Conservation (phyloP, 495 filamentous ascomycete species). For the Entonaema liquescens region DNA sequence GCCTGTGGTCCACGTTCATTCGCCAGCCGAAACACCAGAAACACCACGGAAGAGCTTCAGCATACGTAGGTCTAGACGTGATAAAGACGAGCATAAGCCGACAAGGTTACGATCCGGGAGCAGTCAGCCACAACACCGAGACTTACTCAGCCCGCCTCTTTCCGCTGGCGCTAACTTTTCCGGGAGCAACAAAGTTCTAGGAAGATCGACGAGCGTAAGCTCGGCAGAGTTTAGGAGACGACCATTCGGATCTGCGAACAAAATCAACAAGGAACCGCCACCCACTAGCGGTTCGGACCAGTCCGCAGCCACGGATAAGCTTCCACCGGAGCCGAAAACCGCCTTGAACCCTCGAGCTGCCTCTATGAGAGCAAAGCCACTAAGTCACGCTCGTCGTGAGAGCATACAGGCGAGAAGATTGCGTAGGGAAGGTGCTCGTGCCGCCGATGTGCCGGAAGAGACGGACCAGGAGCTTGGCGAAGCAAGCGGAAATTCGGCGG, state of each 20-base stretch:
- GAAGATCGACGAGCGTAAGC: slow-evolving; percentile 85
- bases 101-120: slow-evolving; percentile 64
- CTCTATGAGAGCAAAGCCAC: slow-evolving; percentile 82
- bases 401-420: slow-evolving; percentile 84
- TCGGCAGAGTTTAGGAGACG: slow-evolving; percentile 80
- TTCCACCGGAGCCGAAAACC: slow-evolving; percentile 44
- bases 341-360: slow-evolving; percentile 59
- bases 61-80: slow-evolving; percentile 73
- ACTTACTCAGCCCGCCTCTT: slow-evolving; percentile 74
- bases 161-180: slow-evolving; percentile 64
- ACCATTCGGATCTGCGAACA: slow-evolving; percentile 60
- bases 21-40: slow-evolving; percentile 69
- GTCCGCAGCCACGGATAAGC: slow-evolving; percentile 61
- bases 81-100: slow-evolving; percentile 56
- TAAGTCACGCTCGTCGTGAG: slow-evolving; percentile 88
- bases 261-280: slow-evolving; percentile 64
- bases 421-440: slow-evolving; percentile 67
- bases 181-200: slow-evolving; percentile 70
- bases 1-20: slow-evolving; percentile 75
- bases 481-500: slow-evolving; percentile 60
- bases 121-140: slow-evolving; percentile 75
- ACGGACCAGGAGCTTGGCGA: slow-evolving; percentile 70
- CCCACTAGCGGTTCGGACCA: slow-evolving; percentile 83
- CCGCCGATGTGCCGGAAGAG: slow-evolving; percentile 81
- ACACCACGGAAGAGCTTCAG: slow-evolving; percentile 82